phyloP scores from a whole-genome alignment of 352 stramenopile genomes.

The Aphanomyces cochlioides region DNA sequence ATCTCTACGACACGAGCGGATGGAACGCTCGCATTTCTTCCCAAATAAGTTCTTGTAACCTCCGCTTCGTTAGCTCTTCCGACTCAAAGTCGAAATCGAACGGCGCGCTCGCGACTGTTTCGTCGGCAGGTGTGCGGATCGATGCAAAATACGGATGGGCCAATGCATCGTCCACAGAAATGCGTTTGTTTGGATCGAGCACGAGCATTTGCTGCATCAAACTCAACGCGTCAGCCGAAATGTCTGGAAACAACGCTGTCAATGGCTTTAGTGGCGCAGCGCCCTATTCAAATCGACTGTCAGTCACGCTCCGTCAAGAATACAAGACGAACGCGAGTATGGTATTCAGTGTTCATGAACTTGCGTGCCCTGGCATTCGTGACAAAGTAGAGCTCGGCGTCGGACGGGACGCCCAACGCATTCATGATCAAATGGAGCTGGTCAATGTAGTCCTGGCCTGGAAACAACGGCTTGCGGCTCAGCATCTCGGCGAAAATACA shows the following conservation, averaged over 20 bases:
- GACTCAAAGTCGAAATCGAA: constrained; percentile 89
- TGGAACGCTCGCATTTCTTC: constrained; percentile 81
- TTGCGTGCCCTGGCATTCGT: constrained; percentile 87
- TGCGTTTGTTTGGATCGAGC: constrained; percentile 89
- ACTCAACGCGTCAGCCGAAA: constrained; percentile 65
- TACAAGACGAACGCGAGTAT: constrained; percentile 43
- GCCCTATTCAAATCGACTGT: constrained; percentile 29
- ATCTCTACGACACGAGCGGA: constrained; percentile 31
- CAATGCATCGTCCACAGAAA: constrained; percentile 89
- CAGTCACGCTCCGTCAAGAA: neutral
- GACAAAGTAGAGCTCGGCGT: constrained; percentile 96
- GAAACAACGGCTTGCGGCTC: constrained; percentile 96
- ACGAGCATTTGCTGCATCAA: constrained; percentile 90
- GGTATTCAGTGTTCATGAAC: constrained; percentile 79
- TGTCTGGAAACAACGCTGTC: constrained; percentile 67
- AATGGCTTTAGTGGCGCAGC: constrained; percentile 60
- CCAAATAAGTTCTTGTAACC: constrained; percentile 81
- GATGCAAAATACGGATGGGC: constrained; percentile 84
- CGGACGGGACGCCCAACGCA: constrained; percentile 91
- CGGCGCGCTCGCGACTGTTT: constrained; percentile 64
- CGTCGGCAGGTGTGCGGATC: constrained; percentile 85
- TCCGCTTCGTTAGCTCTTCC: constrained; percentile 76
- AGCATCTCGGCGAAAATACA: constrained; percentile 99
- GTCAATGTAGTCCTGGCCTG: constrained; percentile 92
- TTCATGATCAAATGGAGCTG: constrained; percentile 97